Evolutionary conservation across 2,329 filamentous ascomycete species (phyloP).

Genomic region (Erysiphe neolycopersici): DNA sequence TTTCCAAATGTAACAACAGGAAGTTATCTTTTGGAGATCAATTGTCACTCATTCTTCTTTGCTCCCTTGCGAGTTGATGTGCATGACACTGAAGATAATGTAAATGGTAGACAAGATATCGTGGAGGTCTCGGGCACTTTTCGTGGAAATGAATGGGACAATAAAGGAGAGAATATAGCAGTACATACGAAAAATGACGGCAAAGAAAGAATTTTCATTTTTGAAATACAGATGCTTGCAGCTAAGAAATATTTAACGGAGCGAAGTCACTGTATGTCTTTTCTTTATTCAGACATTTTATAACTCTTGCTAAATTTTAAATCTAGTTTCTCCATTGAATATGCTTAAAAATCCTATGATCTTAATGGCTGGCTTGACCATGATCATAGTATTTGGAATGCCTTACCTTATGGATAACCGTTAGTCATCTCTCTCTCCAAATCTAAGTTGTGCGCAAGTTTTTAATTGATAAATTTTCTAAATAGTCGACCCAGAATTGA

Average conservation of each 20-base stretch:
- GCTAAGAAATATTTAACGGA: conserved; percentile 53
- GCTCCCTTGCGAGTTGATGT: conserved; percentile 61
- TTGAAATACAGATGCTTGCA: conserved; percentile 22
- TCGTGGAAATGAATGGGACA: conserved; percentile 70
- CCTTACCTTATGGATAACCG: conserved; percentile 90
- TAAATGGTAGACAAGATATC: conserved; percentile 4
- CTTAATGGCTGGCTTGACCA: conserved; percentile 58
- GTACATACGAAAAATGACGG: conserved; percentile 12
- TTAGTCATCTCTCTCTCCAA: conserved; percentile 21
- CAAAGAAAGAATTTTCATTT: conserved; percentile 12
- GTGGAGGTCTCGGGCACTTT: conserved; percentile 61
- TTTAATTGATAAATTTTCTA: neutral
- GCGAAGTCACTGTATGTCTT: conserved; percentile 42
- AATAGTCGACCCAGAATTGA: conserved; percentile 86
- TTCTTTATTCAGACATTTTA: neutral
- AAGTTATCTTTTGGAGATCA: conserved; percentile 61
- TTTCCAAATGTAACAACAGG: conserved; percentile 46
- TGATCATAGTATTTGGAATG: conserved; percentile 72
- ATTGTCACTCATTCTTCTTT: conserved; percentile 50
- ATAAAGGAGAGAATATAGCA: conserved; percentile 39
- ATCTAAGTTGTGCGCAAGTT: neutral
- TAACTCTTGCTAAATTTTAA: neutral
- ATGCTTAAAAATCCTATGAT: conserved; percentile 95
- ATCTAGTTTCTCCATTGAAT: conserved; percentile 45
- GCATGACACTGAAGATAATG: conserved; percentile 10